Evolutionary conservation across 2,329 filamentous ascomycete genomes (phyloP).

Genomic region (Aurifilum marmelostoma): DNA sequence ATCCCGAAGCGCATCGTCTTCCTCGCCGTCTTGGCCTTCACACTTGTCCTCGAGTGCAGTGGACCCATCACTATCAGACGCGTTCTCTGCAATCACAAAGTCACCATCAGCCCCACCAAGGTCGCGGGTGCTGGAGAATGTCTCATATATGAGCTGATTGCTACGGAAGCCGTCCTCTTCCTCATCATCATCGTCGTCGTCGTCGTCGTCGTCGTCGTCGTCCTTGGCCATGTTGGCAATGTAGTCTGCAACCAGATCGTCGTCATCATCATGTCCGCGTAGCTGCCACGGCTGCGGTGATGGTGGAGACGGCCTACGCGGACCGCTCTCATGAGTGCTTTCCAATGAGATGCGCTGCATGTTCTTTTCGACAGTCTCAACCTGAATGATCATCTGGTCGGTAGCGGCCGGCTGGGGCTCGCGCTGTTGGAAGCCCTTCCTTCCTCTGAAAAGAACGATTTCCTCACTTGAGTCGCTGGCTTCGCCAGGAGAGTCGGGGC

Average conservation of each 20-base stretch:
- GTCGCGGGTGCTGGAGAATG: constrained; percentile 41
- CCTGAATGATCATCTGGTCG: constrained; percentile 34
- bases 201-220: constrained; percentile 33
- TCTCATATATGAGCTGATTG: constrained; percentile 23
- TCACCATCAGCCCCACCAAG: constrained; percentile 50
- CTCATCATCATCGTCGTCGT: constrained; percentile 35
- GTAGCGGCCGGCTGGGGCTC: constrained; percentile 21
- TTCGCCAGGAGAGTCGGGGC: constrained; percentile 31
- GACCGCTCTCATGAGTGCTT: constrained; percentile 6
- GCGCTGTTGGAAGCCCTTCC: constrained; percentile 32
- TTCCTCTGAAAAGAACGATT: constrained; percentile 64
- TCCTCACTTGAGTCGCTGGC: constrained; percentile 69
- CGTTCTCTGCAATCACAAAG: constrained; percentile 43
- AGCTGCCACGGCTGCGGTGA: constrained; percentile 28
- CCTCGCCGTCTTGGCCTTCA: constrained; percentile 36
- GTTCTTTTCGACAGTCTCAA: constrained; percentile 24
- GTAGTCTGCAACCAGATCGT: constrained; percentile 68
- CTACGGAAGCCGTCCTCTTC: constrained; percentile 31
- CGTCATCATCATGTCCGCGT: constrained; percentile 42
- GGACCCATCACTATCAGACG: constrained; percentile 47
- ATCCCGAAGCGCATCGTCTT: constrained; percentile 37
- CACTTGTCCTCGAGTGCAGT: constrained; percentile 38
- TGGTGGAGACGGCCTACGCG: not conserved
- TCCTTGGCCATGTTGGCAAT: constrained; percentile 65
- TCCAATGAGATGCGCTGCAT: constrained; percentile 26